These are phyloP conservation scores for Neocucurbitaria cava DNA, from an alignment of 2,329 filamentous ascomycete genomes.

Conservation along the genomic window DNA sequence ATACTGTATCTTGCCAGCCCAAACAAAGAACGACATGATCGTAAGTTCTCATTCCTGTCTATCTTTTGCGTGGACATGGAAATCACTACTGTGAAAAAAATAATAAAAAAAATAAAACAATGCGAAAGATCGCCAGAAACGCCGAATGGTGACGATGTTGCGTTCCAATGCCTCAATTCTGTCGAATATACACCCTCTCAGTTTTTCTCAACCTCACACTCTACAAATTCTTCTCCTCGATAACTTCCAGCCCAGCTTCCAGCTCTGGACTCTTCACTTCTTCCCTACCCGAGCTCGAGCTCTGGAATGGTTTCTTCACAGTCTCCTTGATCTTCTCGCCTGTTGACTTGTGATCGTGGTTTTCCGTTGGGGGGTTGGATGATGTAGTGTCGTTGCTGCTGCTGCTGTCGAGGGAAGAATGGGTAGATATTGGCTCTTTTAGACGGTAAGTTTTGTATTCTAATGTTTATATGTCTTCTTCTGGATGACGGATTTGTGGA, in stretches of 20 bases:
- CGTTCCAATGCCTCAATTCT: too few relatives aligned
- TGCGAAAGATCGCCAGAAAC: too few relatives aligned
- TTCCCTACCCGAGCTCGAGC: neutral
- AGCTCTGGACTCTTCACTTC: constrained; percentile 2
- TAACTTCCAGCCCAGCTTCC: constrained; percentile 2
- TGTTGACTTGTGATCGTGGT: neutral
- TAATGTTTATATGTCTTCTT: neutral
- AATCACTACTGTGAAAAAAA: too few relatives aligned
- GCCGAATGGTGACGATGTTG: too few relatives aligned
- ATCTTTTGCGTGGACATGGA: too few relatives aligned
- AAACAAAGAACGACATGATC: too few relatives aligned
- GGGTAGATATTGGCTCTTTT: neutral
- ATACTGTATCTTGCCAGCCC: too few relatives aligned
- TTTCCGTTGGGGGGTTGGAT: neutral
- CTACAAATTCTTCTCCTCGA: neutral
- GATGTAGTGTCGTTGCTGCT: neutral
- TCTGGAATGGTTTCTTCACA: constrained; percentile 14
- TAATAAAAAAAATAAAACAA: too few relatives aligned
- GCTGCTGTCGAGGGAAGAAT: neutral
- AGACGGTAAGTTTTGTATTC: neutral
- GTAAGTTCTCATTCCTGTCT: too few relatives aligned
- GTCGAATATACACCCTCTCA: too few relatives aligned
- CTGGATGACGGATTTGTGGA: neutral
- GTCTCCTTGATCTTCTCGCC: constrained; percentile 8
- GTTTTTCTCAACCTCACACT: neutral